phyloP scores from a whole-genome alignment of 495 filamentous ascomycete genomes.

The Podospora pseudoanserina region DNA sequence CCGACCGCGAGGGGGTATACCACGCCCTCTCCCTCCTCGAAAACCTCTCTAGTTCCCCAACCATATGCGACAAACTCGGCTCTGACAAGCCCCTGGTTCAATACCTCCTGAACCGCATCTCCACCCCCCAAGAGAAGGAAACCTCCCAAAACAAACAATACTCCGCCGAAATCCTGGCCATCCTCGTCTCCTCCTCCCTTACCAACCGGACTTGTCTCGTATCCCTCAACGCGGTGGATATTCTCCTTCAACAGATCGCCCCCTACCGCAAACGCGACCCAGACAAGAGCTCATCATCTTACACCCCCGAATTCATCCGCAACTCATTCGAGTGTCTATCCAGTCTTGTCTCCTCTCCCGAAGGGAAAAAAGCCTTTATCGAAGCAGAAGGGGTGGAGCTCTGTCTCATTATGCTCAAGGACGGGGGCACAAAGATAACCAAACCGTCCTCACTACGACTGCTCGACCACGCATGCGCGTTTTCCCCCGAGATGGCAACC shows the following conservation, averaged over 20 bases:
- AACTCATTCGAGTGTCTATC: constrained; percentile 84
- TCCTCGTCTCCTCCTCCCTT: constrained; percentile 57
- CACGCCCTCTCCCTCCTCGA: constrained; percentile 80
- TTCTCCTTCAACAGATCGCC: constrained; percentile 76
- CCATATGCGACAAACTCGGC: constrained; percentile 65
- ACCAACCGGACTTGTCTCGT: constrained; percentile 68
- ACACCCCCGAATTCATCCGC: constrained; percentile 92
- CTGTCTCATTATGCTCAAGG: constrained; percentile 69
- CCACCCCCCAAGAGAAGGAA: constrained; percentile 28
- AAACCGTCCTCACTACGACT: constrained; percentile 72
- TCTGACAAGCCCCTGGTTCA: constrained; percentile 60
- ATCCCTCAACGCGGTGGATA: constrained; percentile 68
- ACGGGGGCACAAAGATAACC: constrained; percentile 66
- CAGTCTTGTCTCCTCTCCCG: constrained; percentile 69
- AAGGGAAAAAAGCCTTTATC: constrained; percentile 77
- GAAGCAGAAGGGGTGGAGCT: constrained; percentile 93
- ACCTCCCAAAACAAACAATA: constrained; percentile 92
- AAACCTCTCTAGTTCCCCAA: constrained; percentile 67
- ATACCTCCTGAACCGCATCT: constrained; percentile 68
- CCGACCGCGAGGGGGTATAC: constrained; percentile 81
- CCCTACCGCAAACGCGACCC: constrained; percentile 91
- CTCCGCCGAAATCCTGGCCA: constrained; percentile 84
- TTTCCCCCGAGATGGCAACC: constrained; percentile 60
- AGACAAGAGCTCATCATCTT: constrained; percentile 60
- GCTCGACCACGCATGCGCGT: constrained; percentile 77